Base-by-base conservation (phyloP, 441 rosid genomes). In the Dalechampia spathulata region DNA sequence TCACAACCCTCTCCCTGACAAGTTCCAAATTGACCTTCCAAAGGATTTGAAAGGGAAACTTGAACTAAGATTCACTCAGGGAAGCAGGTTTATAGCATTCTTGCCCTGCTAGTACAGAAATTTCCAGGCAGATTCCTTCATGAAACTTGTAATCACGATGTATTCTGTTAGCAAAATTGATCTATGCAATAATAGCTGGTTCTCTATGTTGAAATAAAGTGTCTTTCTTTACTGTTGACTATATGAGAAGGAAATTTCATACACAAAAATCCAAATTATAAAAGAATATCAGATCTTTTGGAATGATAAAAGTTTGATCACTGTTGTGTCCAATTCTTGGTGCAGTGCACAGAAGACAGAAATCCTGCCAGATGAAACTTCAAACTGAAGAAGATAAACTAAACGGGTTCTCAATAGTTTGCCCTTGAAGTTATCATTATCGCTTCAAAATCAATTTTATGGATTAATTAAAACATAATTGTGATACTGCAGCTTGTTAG, bases 201-300 rank as follows among this genome's bases (percentile, higher is more conserved):
- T n/a, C n/a, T n/a, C n/a, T n/a, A n/a, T n/a, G n/a, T n/a, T n/a
- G n/a, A n/a, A n/a, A n/a, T n/a, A n/a, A n/a, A n/a, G n/a, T n/a
- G n/a, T n/a, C n/a, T n/a, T n/a, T n/a, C n/a, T n/a, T n/a, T 47
- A 2, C 27, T 43, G 28, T 22, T n/a, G 2, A 0, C 34, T 45
- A 12, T 39, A 27, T 39, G 43, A 39, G 5, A 0, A 16, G 26
- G 45, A 63, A 63, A 30, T 63, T 63, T 63, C 67, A 13, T 63
- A 41, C 27, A 23, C 32, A 30, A 30, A 16, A 32, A 23, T 56
- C 45, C 62, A 63, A 55, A 27, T 17, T 7, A 42, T 25, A 14
- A 19, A 13, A n/a, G 42, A 41, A 16, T 27, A 8, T 38, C 43
- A 6, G 8, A 21, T 21, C 5, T 34, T 15, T 8, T 38, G 22